Conservation (phyloP, 2,329 filamentous ascomycete genomes). For the Leptographium wingfieldii region DNA sequence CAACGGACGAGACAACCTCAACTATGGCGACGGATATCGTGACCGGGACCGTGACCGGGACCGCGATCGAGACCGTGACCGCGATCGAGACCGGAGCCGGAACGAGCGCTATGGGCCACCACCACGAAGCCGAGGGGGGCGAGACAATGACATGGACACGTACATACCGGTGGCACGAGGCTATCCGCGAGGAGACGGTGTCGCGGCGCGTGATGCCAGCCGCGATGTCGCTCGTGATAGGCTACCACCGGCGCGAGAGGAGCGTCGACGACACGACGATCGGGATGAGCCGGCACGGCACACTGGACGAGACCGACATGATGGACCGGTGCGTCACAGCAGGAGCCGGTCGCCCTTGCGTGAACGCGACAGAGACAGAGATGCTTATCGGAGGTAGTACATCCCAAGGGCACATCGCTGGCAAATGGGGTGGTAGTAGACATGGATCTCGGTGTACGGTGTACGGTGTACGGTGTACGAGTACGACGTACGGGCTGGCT, state of each 20-base stretch:
- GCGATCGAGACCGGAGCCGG: constrained; percentile 7
- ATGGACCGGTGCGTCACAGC: constrained; percentile 27
- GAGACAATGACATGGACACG: constrained; percentile 25
- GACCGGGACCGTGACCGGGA: constrained; percentile 20
- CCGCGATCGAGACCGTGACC: constrained; percentile 19
- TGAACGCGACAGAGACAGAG: constrained; percentile 2
- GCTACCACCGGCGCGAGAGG: constrained; percentile 21
- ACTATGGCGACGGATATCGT: constrained; percentile 30
- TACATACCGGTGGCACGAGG: constrained; percentile 36
- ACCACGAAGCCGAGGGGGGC: constrained; percentile 12
- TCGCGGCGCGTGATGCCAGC: background rate
- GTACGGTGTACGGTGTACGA: background rate
- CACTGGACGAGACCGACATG: constrained; percentile 14
- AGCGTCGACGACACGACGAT: constrained; percentile 26
- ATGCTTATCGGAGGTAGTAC: constrained; percentile 1
- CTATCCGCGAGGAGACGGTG: background rate
- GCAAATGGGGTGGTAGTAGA: background rate
- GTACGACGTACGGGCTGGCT: background rate
- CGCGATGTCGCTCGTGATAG: constrained; percentile 6
- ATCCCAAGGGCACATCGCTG: background rate
- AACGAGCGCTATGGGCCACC: constrained; percentile 5
- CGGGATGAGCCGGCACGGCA: constrained; percentile 24
- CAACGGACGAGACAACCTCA: constrained; percentile 22
- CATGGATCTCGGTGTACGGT: background rate
- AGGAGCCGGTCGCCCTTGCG: constrained; percentile 30